Base-by-base conservation (phyloP, 2,329 filamentous ascomycete genomes). In the Dothiorella sarmentorum region DNA sequence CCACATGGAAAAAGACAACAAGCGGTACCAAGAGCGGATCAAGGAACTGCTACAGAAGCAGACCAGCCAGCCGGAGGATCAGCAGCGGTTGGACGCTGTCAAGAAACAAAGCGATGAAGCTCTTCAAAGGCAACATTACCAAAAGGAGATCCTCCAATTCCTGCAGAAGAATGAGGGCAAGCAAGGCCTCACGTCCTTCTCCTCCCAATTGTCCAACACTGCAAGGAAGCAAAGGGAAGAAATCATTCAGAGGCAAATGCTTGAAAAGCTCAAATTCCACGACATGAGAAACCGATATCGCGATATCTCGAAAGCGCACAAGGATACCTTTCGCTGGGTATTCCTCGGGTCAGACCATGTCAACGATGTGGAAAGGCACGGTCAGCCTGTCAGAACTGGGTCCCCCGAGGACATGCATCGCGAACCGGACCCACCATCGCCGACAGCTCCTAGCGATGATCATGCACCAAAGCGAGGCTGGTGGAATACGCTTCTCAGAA, bases 241-340 rank as follows among this genome's bases (percentile, higher is more conserved):
- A 24, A 42, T 26, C 22, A 20, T 61, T 18, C 11, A 53, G 18
- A 44, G 43, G 27, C 57, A 44, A 20, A 18, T 61, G 4, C n/a
- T 59, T 33, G 38, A 33, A 10, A 45, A 38, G 6, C 58, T 60
- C 7, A 38, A 24, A 13, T 60, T 56, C 33, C 31, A 35, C 13
- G 40, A 57, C 18, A 60, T 60, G 58, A 47, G 27, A 18, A 40
- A 37, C 7, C 59, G 59, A 4, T 42, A 59, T 13, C 44, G 42
- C 11, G 24, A 40, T 9, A 58, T 61, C n/a, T 38, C 56, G 10
- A 24, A 61, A 43, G 60, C 60, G 6, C 52, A 57, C 52, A 37
- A 61, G 42, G 20, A 58, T 15, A 62, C 60, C 6, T 61, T 57
- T 40, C 42, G 58, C n/a, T 62, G 60, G 60, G 56, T 62, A 2